phyloP scores from a whole-genome alignment of 2,329 filamentous ascomycete genomes.

The Diaporthe helianthi region DNA sequence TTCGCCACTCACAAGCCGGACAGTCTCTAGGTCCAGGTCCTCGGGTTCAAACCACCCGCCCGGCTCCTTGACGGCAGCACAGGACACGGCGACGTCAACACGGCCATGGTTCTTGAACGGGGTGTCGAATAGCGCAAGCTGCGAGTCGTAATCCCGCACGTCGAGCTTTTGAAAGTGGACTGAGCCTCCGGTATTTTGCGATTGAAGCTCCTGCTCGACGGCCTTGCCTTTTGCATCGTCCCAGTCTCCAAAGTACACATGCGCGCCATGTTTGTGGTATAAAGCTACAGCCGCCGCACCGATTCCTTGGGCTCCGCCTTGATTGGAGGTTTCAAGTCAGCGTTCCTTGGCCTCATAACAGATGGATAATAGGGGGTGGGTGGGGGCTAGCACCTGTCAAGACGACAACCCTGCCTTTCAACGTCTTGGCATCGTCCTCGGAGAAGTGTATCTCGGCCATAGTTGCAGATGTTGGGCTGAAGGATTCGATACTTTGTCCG shows the following conservation, averaged over 20 bases:
- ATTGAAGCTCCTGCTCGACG: conserved; percentile 32
- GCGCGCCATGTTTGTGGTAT: conserved; percentile 37
- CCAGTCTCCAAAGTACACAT: conserved; percentile 42
- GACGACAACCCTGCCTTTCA: conserved; percentile 37
- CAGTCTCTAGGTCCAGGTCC: conserved; percentile 48
- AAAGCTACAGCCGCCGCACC: conserved; percentile 39
- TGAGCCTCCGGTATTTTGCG: conserved; percentile 34
- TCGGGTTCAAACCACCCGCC: conserved; percentile 53
- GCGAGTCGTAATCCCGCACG: conserved; percentile 53
- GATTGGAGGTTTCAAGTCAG: neutral
- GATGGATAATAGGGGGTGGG: neutral
- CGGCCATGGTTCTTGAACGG: conserved; percentile 52
- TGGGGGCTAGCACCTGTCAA: conserved; percentile 33
- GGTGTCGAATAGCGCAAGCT: conserved; percentile 53
- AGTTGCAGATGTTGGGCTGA: neutral
- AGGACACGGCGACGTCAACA: conserved; percentile 57
- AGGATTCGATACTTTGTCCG: neutral
- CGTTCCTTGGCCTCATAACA: neutral
- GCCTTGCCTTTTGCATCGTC: conserved; percentile 36
- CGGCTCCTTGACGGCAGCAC: conserved; percentile 52
- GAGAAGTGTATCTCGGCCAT: conserved; percentile 36
- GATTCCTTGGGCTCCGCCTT: conserved; percentile 40
- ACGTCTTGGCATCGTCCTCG: conserved; percentile 23
- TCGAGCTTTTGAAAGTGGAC: conserved; percentile 51
- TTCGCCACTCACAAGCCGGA: conserved; percentile 46